phyloP scores from a whole-genome alignment of 2,329 filamentous ascomycete genomes.

The Stagonosporopsis vannaccii region DNA sequence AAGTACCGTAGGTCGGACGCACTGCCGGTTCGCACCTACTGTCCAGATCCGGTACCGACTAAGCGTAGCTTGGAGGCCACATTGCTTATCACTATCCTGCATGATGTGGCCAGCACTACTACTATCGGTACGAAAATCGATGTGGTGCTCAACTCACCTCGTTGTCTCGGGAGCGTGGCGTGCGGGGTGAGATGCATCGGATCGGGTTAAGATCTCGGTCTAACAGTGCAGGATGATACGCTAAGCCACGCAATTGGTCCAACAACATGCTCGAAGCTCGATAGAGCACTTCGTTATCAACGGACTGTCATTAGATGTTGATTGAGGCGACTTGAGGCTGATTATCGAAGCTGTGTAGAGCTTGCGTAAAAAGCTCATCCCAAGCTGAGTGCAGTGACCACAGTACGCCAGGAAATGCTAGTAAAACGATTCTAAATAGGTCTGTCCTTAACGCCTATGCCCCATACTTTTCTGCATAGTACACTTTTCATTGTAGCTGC shows the following conservation, averaged over 20 bases:
- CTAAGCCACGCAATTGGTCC: conserved; percentile 13
- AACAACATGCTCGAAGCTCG: not conserved
- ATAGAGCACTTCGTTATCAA: conserved; percentile 1
- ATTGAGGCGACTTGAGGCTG: not conserved
- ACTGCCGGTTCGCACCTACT: conserved; percentile 28
- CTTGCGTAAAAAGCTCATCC: not conserved
- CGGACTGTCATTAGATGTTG: not conserved
- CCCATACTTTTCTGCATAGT: not conserved
- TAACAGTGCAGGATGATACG: conserved; percentile 16
- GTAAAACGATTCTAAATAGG: not conserved
- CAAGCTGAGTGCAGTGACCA: not conserved
- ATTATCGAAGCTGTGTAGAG: not conserved
- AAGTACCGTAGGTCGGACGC: conserved; percentile 26
- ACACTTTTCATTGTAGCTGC: not conserved
- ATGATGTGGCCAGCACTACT: conserved; percentile 8
- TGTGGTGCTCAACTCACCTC: conserved; percentile 2
- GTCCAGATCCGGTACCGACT: conserved; percentile 9
- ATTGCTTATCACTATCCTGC: conserved; percentile 9
- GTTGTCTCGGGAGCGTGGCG: conserved; percentile 9
- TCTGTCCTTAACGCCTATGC: not conserved
- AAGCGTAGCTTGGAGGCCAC: conserved; percentile 6
- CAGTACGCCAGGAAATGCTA: not conserved
- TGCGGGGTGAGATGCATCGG: conserved; percentile 15
- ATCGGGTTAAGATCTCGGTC: conserved; percentile 21
- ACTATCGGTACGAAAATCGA: conserved; percentile 1